Evolutionary conservation across 2,329 filamentous ascomycete genomes (phyloP).

Genomic region (Aspergillus viridinutans): DNA sequence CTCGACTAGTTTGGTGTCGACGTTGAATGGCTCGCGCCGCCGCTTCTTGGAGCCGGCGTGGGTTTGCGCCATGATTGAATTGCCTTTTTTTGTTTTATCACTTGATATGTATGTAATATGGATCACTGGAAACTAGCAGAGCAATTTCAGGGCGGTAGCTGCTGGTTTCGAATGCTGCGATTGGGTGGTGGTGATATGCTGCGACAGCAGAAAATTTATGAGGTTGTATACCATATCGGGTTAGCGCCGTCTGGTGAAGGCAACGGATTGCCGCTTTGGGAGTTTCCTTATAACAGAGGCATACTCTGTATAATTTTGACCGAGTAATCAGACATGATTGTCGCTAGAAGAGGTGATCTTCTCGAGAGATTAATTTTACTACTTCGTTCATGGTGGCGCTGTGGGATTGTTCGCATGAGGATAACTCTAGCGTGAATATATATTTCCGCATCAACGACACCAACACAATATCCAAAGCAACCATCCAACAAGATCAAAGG

Average conservation of each 20-base stretch:
- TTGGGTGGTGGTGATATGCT: conserved; percentile 4
- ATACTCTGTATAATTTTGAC: neutral
- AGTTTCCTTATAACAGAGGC: neutral
- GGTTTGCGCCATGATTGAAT: conserved; percentile 25
- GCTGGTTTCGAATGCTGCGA: conserved; percentile 1
- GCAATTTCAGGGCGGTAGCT: neutral
- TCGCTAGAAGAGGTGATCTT: neutral
- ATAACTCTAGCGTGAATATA: neutral
- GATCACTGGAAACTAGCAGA: too few species aligned
- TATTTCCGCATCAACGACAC: neutral
- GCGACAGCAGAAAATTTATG: conserved; percentile 19
- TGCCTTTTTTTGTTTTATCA: neutral
- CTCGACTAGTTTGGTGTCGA: conserved; percentile 45
- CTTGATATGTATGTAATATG: neutral
- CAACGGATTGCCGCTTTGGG: conserved; percentile 2
- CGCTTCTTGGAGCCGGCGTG: conserved; percentile 32
- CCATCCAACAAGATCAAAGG: neutral
- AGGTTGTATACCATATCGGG: conserved; percentile 9
- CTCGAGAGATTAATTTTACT: neutral
- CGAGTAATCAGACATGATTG: neutral
- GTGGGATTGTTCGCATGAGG: neutral
- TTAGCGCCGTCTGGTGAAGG: conserved; percentile 16
- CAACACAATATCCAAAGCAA: neutral
- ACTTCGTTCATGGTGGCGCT: neutral
- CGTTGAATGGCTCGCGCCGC: conserved; percentile 37